Evolutionary conservation across 2,329 filamentous ascomycete genomes (phyloP).

Genomic region (Penicillium sp.): DNA sequence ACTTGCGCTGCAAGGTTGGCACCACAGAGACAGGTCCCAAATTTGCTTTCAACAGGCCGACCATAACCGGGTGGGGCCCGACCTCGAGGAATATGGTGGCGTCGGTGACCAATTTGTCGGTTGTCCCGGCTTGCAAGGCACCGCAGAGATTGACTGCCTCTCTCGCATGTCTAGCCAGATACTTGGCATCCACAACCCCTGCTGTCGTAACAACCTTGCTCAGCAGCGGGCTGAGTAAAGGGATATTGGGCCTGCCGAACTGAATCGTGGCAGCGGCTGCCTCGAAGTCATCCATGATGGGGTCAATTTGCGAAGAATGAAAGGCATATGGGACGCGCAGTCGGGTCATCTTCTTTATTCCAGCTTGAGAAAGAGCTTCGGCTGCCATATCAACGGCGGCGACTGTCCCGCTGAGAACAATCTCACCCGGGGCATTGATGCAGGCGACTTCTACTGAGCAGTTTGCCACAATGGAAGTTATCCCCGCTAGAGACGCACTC

Average conservation of each 20-base stretch:
- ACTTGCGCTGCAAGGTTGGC: background rate
- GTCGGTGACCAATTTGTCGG: conserved; percentile 57
- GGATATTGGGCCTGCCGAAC: background rate
- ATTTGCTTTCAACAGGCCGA: conserved; percentile 47
- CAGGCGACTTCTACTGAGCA: background rate
- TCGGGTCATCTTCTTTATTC: background rate
- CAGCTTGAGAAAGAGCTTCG: background rate
- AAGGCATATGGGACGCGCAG: background rate
- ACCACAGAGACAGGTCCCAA: conserved; percentile 33
- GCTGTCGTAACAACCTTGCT: background rate
- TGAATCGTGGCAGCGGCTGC: background rate
- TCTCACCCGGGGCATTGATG: background rate
- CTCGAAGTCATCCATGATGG: background rate
- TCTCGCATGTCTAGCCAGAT: conserved; percentile 40
- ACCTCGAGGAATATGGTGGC: conserved; percentile 74
- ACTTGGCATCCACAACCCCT: background rate
- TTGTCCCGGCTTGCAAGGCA: conserved; percentile 63
- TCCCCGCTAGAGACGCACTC: background rate
- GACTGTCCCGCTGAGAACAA: background rate
- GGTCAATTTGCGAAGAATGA: conserved; percentile 4
- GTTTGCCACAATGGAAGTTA: no score
- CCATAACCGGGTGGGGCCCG: conserved; percentile 68
- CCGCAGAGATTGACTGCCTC: conserved; percentile 72
- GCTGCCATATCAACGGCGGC: background rate
- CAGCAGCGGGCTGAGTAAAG: background rate